phyloP scores from a whole-genome alignment of 2,329 filamentous ascomycete species.

The Hirsutella thompsonii region DNA sequence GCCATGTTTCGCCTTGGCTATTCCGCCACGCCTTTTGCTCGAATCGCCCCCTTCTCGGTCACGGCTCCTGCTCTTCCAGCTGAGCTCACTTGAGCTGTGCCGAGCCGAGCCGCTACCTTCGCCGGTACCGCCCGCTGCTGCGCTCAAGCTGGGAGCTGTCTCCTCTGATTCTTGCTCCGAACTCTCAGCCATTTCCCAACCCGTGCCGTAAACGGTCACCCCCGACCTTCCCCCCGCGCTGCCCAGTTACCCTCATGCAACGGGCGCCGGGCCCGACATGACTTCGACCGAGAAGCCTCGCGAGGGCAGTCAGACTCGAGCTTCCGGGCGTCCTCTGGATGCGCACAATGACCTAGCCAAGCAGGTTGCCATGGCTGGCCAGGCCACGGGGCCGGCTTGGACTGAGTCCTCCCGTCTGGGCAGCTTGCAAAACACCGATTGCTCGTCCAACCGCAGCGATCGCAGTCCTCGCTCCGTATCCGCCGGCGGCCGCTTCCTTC shows the following conservation, averaged over 20 bases:
- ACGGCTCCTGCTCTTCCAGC: not conserved
- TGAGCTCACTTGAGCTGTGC: not conserved
- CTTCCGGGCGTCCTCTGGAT: constrained; percentile 11
- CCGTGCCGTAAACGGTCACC: not conserved
- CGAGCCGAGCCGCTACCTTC: no score
- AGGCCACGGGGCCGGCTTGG: not conserved
- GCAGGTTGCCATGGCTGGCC: not conserved
- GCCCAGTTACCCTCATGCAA: constrained; percentile 7
- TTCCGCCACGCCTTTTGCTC: not conserved
- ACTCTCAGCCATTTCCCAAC: no score
- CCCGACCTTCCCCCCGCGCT: no score
- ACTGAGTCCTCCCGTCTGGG: not conserved
- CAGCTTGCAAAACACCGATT: not conserved
- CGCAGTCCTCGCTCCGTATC: constrained; percentile 12
- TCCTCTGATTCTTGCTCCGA: not conserved
- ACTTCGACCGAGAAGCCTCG: constrained; percentile 16
- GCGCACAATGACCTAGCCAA: constrained; percentile 9
- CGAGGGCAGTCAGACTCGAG: constrained; percentile 15
- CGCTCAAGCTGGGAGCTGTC: not conserved
- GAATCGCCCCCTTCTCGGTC: constrained; percentile 1
- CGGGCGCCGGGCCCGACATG: constrained; percentile 15
- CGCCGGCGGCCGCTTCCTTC: constrained; percentile 20
- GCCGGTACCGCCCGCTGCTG: no score
- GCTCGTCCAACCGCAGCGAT: constrained; percentile 6
- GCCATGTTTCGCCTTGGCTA: constrained; percentile 2